phyloP scores from a whole-genome alignment of 805 yeast species.

The Naumovozyma baii region DNA sequence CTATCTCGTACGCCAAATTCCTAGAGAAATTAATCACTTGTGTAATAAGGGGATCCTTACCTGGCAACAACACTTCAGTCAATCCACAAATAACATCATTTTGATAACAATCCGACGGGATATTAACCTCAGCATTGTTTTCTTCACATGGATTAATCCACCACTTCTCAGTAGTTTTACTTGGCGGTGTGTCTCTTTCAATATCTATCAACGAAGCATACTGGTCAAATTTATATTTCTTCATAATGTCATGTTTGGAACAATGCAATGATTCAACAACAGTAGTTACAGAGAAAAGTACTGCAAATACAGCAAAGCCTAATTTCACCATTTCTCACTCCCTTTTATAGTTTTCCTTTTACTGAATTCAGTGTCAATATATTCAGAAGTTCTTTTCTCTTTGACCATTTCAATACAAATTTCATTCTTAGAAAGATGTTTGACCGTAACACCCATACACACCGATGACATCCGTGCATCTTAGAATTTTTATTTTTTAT shows the following conservation, averaged over 20 bases:
- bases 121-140: constrained; percentile 25
- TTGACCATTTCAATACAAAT: too few relatives aligned
- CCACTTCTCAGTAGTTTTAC: constrained; percentile 54
- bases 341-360: too few relatives aligned
- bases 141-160: constrained; percentile 59
- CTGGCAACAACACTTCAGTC: constrained; percentile 45
- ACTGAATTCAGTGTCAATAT: too few relatives aligned
- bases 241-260: constrained; percentile 16
- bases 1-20: constrained; percentile 21
- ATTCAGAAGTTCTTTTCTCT: too few relatives aligned
- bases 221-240: constrained; percentile 18
- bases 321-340: too few relatives aligned
- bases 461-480: too few relatives aligned
- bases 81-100: constrained; percentile 76
- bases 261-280: constrained; percentile 8
- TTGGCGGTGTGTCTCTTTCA: constrained; percentile 66
- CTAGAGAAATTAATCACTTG: constrained; percentile 51
- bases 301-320: neutral
- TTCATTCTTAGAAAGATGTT: too few relatives aligned
- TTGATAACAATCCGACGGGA: constrained; percentile 47
- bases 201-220: constrained; percentile 36
- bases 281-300: neutral
- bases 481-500: too few relatives aligned
- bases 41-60: constrained; percentile 38
- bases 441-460: too few relatives aligned